Evolutionary conservation across 495 filamentous ascomycete genomes (phyloP), one percentile per base, ranked within the genome.

Genomic region (Penicillium samsonianum): DNA sequence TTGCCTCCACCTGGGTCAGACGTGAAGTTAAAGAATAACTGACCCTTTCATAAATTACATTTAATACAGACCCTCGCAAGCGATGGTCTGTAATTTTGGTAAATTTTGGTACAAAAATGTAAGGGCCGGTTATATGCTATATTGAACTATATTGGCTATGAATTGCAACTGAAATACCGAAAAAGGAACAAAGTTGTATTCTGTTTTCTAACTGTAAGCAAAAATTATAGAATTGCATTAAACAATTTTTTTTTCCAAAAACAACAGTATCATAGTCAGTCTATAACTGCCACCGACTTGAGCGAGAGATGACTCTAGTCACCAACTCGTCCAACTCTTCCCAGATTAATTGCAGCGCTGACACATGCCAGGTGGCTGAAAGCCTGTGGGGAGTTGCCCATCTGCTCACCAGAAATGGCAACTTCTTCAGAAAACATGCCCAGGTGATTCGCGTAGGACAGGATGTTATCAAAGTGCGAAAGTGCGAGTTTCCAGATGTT

Each of bases 401-500:
- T 78, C 73, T 90, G 87, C 67, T 90, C 87, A 1, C 87, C 87
- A 35, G 78, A 81, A 33, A 84, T 77, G 16, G 86, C 79, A 54
- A 90, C 89, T 76, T 90, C 87, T 67, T 90, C 87, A 17, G 83
- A 87, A 67, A 89, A 90, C 83, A 90, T 89, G 55, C 81, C 80
- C 50, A 89, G 72, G 63, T 90, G 87, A 66, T 90, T 90, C 4
- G 82, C 80, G 67, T 87, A 90, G 57, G 77, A 80, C 38, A 90
- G 73, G 74, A 89, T 85, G 66, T 89, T 90, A 73, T 90, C 87
- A 61, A 90, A 90, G 31, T 87, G 73, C 50, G 82, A 84, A 55
- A 88, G 75, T 16, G 87, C 87, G 8, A 81, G 78, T 38, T 78
- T 76, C 31, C 84, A 73, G 52, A 89, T 86, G 42, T 83, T 80